Evolutionary conservation across 495 filamentous ascomycete genomes (phyloP).

Genomic region (Pyronema domesticum): DNA sequence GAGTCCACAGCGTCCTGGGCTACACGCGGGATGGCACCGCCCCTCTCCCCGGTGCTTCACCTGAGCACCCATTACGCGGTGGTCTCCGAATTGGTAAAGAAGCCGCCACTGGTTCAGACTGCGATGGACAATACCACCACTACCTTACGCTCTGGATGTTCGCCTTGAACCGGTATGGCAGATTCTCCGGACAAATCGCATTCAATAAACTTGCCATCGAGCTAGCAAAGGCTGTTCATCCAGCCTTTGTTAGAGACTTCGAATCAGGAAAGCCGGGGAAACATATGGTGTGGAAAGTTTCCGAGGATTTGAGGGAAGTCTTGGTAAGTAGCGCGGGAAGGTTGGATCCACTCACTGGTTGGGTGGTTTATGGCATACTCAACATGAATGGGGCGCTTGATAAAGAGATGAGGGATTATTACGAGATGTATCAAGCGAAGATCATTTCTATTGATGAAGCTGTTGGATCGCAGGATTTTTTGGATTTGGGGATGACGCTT

Average conservation of each 20-base stretch:
- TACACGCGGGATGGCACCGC: conserved; percentile 34
- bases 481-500: conserved; percentile 49
- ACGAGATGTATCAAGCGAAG: conserved; percentile 35
- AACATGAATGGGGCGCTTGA: conserved; percentile 31
- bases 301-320: conserved; percentile 32
- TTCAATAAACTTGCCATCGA: conserved; percentile 41
- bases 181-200: conserved; percentile 32
- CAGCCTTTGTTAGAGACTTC: conserved; percentile 34
- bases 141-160: conserved; percentile 59
- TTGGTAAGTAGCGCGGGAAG: conserved; percentile 41
- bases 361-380: conserved; percentile 38
- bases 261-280: conserved; percentile 21
- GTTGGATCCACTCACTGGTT: conserved; percentile 45
- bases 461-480: conserved; percentile 34
- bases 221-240: conserved; percentile 42
- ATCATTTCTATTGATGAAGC: conserved; percentile 23
- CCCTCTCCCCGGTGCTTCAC: conserved; percentile 37
- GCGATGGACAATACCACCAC: conserved; percentile 51
- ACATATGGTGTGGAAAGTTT: conserved; percentile 47
- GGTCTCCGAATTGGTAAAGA: conserved; percentile 48
- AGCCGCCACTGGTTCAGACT: conserved; percentile 34
- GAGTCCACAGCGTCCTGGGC: conserved; percentile 41
- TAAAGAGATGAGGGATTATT: conserved; percentile 41
- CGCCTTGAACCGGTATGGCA: conserved; percentile 40
- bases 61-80: conserved; percentile 37